Evolutionary conservation across 2,329 filamentous ascomycete genomes (phyloP).

Genomic region (Pezicula carpinea): DNA sequence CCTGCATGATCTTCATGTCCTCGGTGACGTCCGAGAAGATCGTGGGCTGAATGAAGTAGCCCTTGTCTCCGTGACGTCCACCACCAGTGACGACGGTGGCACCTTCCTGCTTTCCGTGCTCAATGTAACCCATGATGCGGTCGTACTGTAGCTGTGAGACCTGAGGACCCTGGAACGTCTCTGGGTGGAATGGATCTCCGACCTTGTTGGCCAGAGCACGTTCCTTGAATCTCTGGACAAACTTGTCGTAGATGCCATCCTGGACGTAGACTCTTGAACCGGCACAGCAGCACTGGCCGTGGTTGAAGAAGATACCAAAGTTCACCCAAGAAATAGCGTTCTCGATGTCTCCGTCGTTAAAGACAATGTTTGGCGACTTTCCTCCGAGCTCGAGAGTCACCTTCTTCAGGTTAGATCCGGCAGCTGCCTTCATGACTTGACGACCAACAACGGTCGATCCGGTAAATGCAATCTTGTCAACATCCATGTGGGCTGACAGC

Average conservation of each 20-base stretch:
- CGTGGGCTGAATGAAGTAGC: constrained; percentile 70
- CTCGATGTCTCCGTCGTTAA: constrained; percentile 56
- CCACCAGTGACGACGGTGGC: constrained; percentile 62
- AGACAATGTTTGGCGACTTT: constrained; percentile 60
- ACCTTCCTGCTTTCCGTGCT: constrained; percentile 60
- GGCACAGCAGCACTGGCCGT: constrained; percentile 46
- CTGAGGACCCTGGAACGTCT: constrained; percentile 69
- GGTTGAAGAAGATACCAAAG: constrained; percentile 39
- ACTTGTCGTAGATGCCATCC: constrained; percentile 66
- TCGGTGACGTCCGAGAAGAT: constrained; percentile 67
- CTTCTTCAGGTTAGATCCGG: constrained; percentile 60
- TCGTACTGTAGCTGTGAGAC: constrained; percentile 66
- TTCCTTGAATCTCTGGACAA: constrained; percentile 61
- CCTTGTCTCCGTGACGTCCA: constrained; percentile 59
- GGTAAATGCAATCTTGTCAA: constrained; percentile 65
- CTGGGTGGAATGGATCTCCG: constrained; percentile 59
- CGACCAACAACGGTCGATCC: constrained; percentile 58
- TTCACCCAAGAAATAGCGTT: constrained; percentile 61
- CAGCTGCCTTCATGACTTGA: constrained; percentile 60
- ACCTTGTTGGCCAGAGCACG: constrained; percentile 59
- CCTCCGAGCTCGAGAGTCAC: constrained; percentile 59
- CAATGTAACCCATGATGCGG: constrained; percentile 63
- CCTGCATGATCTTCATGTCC: constrained; percentile 71
- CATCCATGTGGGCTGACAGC: constrained; percentile 56
- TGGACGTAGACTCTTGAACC: constrained; percentile 67